These are phyloP conservation scores for Penicillium roqueforti DNA, from an alignment of 495 filamentous ascomycete species.

Conservation along the genomic window DNA sequence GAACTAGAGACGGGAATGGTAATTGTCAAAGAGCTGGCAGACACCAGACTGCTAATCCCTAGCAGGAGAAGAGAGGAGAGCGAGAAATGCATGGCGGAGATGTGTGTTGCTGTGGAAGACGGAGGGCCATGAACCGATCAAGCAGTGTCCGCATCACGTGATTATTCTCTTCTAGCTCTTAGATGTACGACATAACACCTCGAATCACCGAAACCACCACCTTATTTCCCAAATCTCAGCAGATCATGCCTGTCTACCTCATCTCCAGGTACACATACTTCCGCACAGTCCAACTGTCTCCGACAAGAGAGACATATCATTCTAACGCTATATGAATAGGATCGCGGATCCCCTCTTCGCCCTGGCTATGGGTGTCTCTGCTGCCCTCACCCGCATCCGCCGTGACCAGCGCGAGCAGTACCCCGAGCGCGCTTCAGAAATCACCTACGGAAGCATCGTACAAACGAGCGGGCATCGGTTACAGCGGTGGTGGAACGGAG, in stretches of 20 bases:
- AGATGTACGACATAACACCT: background rate
- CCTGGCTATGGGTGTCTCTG: slow-evolving; percentile 65
- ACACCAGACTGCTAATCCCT: slow-evolving; percentile 1
- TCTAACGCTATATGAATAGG: slow-evolving; percentile 37
- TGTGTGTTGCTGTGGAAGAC: background rate
- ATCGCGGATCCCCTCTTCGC: slow-evolving; percentile 84
- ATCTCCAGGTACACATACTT: slow-evolving; percentile 38
- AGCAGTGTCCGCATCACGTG: background rate
- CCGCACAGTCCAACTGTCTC: background rate
- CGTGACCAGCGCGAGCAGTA: slow-evolving; percentile 71
- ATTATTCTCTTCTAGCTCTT: background rate
- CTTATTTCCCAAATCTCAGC: background rate
- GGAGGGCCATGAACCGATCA: background rate
- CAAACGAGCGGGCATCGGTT: slow-evolving; percentile 32
- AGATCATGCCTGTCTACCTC: slow-evolving; percentile 35
- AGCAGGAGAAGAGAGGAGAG: slow-evolving; percentile 3
- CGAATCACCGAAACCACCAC: background rate
- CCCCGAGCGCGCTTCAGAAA: slow-evolving; percentile 31
- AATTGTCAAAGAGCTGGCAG: slow-evolving; percentile 30
- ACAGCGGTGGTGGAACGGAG: slow-evolving; percentile 44
- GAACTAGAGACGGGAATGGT: slow-evolving; percentile 46
- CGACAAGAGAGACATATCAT: background rate
- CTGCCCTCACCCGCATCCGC: slow-evolving; percentile 57
- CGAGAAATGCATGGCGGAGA: slow-evolving; percentile 5
- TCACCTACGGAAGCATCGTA: slow-evolving; percentile 28